Conservation (phyloP, 768 basidiomycete species). For the Agaricus subrufescens region DNA sequence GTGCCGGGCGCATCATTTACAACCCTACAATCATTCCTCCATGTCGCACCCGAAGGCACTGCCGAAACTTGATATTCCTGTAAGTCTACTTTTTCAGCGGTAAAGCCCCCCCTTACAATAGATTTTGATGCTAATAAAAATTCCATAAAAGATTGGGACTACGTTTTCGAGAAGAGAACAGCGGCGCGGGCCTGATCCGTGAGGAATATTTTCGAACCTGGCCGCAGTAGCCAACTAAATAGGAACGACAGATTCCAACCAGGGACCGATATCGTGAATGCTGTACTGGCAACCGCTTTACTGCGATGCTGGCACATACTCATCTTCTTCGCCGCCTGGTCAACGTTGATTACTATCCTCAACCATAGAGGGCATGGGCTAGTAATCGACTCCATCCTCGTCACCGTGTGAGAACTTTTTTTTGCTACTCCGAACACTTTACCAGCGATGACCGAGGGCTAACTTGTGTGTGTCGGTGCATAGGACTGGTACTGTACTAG, state of each 20-base stretch:
- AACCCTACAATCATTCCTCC: background rate
- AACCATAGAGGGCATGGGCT: slow-evolving; percentile 40
- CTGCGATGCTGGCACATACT: slow-evolving; percentile 68
- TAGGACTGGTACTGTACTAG: slow-evolving; percentile 62
- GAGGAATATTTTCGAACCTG: slow-evolving; percentile 12
- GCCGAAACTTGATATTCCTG: background rate
- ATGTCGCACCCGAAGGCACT: background rate
- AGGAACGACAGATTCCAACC: slow-evolving; percentile 25
- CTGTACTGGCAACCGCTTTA: slow-evolving; percentile 40
- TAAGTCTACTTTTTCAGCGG: background rate
- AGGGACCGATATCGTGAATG: slow-evolving; percentile 35
- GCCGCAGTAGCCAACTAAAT: too few species aligned
- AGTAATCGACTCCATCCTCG: slow-evolving; percentile 42
- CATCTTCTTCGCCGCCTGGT: slow-evolving; percentile 60
- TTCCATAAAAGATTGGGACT: slow-evolving; percentile 21
- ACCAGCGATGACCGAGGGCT: background rate
- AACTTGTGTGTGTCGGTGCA: slow-evolving; percentile 1
- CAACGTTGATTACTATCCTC: slow-evolving; percentile 51
- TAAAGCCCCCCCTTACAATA: background rate
- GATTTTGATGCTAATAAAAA: background rate
- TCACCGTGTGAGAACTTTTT: slow-evolving; percentile 24
- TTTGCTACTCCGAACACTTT: slow-evolving; percentile 36
- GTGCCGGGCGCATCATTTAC: background rate
- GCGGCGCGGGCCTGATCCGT: slow-evolving; percentile 31
- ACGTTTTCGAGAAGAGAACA: slow-evolving; percentile 29